Base-by-base conservation (phyloP, 495 filamentous ascomycete genomes). In the Gamarada debralockiae region DNA sequence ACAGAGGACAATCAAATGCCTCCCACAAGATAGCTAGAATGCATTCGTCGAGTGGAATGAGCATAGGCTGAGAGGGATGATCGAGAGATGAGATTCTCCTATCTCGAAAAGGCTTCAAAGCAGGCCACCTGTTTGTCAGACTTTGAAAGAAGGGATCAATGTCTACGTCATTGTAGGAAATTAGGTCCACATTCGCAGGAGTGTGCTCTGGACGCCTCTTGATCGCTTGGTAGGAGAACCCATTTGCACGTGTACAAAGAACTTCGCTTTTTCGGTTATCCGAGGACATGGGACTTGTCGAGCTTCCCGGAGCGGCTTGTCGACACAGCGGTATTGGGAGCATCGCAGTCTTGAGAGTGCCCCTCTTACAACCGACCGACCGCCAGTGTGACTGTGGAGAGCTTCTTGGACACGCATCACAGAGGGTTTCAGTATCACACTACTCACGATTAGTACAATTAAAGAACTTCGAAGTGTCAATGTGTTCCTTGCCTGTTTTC, bases 341-440 rank as follows among this genome's bases (percentile, higher is more conserved):
- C 8, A 66, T 58, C 8, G 63, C 58, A 4, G 61, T 50, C 0
- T 61, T 59, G 12, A 70, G 51, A n/a, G 55, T 58, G 0, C 67
- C 65, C 13, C 67, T 60, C 0, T 61, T 62, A 44, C 67, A 70
- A 6, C 65, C 67, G 18, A 70, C 62, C 13, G 62, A 37, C 3
- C 61, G 65, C 67, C 67, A 70, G 0, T 64, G 54, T 17, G 67
- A 64, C 1, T 59, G 55, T 6, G 63, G 55, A 38, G 61, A 52
- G 3, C 60, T 54, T 54, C 61, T 65, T 10, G 67, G 58, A 21
- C 67, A 70, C 33, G 59, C 64, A 8, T 61, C 44, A 42, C 67
- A 70, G 1, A 61, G 56, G 27, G 27, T 58, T 6, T 61, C 63
- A 2, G 62, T 57, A 31, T 65, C 64, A 42, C 67, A 70, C 65